A percentile compares a stretch with the other conserved stretches of the same genome.
phyloP scores from a whole-genome alignment of 1,284 basidiomycete genomes.

The Ceratobasidium sp. region DNA sequence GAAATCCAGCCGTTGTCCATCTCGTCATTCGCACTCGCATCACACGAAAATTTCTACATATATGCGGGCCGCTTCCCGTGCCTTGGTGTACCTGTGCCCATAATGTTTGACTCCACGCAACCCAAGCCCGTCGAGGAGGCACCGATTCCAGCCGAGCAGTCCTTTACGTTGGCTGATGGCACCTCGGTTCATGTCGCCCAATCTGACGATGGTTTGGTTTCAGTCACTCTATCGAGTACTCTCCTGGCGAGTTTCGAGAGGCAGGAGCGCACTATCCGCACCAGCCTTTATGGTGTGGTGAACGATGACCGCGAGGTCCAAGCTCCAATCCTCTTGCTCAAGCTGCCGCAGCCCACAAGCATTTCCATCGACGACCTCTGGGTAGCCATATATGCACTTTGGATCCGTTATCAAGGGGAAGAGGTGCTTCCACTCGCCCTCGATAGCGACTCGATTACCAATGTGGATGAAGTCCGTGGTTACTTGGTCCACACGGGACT shows the following conservation, averaged over 20 bases:
- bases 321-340: constrained; percentile 1
- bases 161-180: constrained; percentile 22
- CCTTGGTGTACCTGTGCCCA: neutral
- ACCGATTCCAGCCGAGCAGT: constrained; percentile 10
- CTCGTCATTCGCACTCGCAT: neutral
- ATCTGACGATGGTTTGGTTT: constrained; percentile 21
- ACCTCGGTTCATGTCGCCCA: constrained; percentile 19
- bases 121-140: constrained; percentile 15
- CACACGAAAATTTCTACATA: constrained; percentile 30
- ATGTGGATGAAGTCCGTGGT: neutral
- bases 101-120: constrained; percentile 20
- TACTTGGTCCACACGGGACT: constrained; percentile 31
- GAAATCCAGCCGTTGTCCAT: neutral
- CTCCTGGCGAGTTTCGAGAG: constrained; percentile 3
- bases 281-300: constrained; percentile 30
- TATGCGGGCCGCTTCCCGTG: constrained; percentile 6
- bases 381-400: constrained; percentile 10
- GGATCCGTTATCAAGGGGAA: constrained; percentile 21
- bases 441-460: neutral
- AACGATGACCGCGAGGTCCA: constrained; percentile 25
- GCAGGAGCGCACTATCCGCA: constrained; percentile 13
- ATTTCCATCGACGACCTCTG: constrained; percentile 7
- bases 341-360: neutral
- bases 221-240: neutral
- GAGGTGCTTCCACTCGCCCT: constrained; percentile 14